Base-by-base conservation (phyloP, 257 asterid species). In the Paulownia fortunei region DNA sequence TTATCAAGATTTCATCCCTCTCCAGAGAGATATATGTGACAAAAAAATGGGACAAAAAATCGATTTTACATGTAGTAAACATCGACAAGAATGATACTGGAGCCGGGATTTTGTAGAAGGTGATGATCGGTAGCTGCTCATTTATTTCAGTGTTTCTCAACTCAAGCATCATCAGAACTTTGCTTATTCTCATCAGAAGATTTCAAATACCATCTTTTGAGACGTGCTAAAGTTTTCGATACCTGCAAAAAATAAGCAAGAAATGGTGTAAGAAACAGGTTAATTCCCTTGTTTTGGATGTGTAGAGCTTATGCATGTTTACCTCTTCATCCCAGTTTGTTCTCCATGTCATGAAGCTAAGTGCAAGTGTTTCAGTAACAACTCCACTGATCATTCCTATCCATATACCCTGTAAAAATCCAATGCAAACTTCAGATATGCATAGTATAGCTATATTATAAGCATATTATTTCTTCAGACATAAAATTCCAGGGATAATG, bases 281-380 rank as follows among this genome's bases (percentile, higher is more conserved):
- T 8, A 0, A 51, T 13, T 18, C 6, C 32, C 6, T 16, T n/a
- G 16, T 41, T 26, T 18, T 70, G 18, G 0, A n/a, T 34, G n/a
- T n/a, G n/a, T n/a, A 3, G 10, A n/a, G 16, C 18, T 51, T 26
- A n/a, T 34, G 6, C 12, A 56, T 10, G 36, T 49, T 56, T 82
- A 88, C 94, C 91, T 89, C 89, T 56, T 32, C 37, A 76, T 92
- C 92, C 97, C 98, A 91, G 58, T 92, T 61, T 24, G 97, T 94
- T 77, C 73, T 90, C 91, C 91, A 89, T 30, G 84, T 74, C 97
- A 94, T 84, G 87, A 64, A 84, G 84, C 87, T 65, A 10, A 94
- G 84, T 3, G 94, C 90, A 76, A 83, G 13, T 1, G 92, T 84
- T 64, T 87, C 88, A 49, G 86, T 44, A 2, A 88, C 49, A 47